These are phyloP conservation scores for Hamamelis virginiana DNA, from an alignment of 164 flowering plant species.

Conservation along the genomic window DNA sequence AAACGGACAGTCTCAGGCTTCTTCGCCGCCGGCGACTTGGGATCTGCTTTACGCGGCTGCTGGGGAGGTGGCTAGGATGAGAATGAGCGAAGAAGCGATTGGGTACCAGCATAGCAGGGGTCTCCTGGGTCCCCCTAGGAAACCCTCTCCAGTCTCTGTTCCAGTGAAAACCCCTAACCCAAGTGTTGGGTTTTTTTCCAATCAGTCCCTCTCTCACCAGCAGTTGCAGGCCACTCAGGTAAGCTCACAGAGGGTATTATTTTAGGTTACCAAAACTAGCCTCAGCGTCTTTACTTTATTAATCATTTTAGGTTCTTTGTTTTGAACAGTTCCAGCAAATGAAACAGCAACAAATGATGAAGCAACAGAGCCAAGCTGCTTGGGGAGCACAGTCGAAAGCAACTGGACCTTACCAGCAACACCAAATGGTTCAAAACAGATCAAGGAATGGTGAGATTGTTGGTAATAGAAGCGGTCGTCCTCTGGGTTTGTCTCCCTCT, in stretches of 20 bases:
- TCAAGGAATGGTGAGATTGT: slow-evolving; percentile 11
- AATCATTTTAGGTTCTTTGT: background rate
- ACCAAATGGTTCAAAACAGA: slow-evolving; percentile 19
- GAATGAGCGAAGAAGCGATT: slow-evolving; percentile 31
- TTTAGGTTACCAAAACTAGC: no score
- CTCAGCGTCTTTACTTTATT: background rate
- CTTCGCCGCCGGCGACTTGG: slow-evolving; percentile 54
- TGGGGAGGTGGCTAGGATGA: slow-evolving; percentile 60
- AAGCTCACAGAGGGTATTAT: background rate
- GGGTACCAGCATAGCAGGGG: slow-evolving; percentile 23
- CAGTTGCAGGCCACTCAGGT: slow-evolving; percentile 45
- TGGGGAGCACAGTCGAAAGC: slow-evolving; percentile 28
- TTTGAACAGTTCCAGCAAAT: slow-evolving; percentile 44
- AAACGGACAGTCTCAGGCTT: slow-evolving; percentile 32
- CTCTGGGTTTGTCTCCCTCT: slow-evolving; percentile 41
- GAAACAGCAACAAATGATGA: slow-evolving; percentile 46
- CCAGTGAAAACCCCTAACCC: slow-evolving; percentile 18
- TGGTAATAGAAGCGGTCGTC: slow-evolving; percentile 15
- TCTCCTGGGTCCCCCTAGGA: slow-evolving; percentile 29
- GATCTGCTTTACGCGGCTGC: slow-evolving; percentile 66
- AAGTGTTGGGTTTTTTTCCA: slow-evolving; percentile 18
- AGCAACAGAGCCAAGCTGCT: slow-evolving; percentile 23
- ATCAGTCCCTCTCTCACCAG: slow-evolving; percentile 35
- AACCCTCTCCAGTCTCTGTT: slow-evolving; percentile 22
- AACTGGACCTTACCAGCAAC: slow-evolving; percentile 14